phyloP scores from a whole-genome alignment of 441 rosid species.

The Lepidium campestre region DNA sequence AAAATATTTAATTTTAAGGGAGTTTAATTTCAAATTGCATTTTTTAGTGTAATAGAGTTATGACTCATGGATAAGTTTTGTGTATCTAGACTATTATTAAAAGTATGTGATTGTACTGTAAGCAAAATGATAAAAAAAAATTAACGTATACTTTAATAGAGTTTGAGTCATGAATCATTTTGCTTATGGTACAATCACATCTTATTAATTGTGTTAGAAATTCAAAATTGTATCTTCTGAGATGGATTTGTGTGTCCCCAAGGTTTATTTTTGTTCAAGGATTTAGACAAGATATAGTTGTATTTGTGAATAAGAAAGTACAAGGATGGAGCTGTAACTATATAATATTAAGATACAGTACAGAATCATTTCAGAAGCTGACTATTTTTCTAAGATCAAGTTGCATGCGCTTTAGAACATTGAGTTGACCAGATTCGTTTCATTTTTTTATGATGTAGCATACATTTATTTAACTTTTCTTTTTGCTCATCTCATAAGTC shows the following conservation, averaged over 20 bases:
- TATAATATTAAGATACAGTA: slow-evolving; percentile 10
- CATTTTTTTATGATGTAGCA: background rate
- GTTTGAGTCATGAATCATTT: no score
- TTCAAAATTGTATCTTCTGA: background rate
- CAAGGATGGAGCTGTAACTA: slow-evolving; percentile 22
- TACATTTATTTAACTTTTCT: background rate
- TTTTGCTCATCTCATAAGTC: background rate
- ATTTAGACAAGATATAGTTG: slow-evolving; percentile 13
- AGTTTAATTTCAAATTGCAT: no score
- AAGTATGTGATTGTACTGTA: no score
- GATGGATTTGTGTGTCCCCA: slow-evolving; percentile 10
- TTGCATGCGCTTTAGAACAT: slow-evolving; percentile 19
- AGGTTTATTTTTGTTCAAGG: background rate
- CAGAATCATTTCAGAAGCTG: slow-evolving; percentile 28
- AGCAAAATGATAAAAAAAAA: no score
- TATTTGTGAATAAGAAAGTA: slow-evolving; percentile 8
- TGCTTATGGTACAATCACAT: background rate
- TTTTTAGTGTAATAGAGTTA: no score
- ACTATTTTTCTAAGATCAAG: slow-evolving; percentile 26
- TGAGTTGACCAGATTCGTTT: slow-evolving; percentile 25
- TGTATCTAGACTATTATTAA: no score
- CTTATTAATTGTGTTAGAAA: background rate
- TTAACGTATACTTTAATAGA: no score
- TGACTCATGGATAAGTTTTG: no score
- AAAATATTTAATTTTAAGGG: no score